These are phyloP conservation scores for Knoxia roxburghii DNA, from an alignment of 257 asterid genomes.

Conservation along the genomic window DNA sequence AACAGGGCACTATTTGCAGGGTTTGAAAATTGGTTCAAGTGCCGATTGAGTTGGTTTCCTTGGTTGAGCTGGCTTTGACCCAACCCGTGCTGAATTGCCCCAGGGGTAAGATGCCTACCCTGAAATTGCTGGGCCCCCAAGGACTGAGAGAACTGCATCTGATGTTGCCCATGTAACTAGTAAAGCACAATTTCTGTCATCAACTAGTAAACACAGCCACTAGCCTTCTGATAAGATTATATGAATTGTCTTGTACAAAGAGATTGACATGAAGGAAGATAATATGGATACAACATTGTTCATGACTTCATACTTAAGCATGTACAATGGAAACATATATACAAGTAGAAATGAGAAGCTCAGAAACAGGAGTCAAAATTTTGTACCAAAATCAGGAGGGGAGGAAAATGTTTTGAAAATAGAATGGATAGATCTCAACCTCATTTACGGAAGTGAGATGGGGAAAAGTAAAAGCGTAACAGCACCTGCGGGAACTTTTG, in stretches of 20 bases:
- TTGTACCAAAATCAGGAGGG: not conserved
- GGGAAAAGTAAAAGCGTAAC: slow-evolving; percentile 11
- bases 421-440: slow-evolving; percentile 6
- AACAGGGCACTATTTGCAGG: slow-evolving; percentile 79
- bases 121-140: slow-evolving; percentile 75
- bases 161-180: slow-evolving; percentile 89
- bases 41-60: slow-evolving; percentile 92
- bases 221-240: not conserved
- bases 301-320: not conserved
- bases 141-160: slow-evolving; percentile 85
- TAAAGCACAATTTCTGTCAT: not conserved
- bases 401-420: not conserved
- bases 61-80: slow-evolving; percentile 71
- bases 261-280: not conserved
- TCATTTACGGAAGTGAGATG: not conserved
- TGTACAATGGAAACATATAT: not conserved
- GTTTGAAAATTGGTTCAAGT: slow-evolving; percentile 76
- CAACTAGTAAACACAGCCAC: not conserved
- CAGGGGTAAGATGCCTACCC: slow-evolving; percentile 76
- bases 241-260: not conserved
- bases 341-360: not conserved
- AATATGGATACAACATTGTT: not conserved
- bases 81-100: slow-evolving; percentile 66
- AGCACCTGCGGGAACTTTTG: slow-evolving; percentile 80
- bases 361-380: not conserved